Evolutionary conservation across 352 stramenopile genomes (phyloP).

Genomic region (Achlya hypogyna): DNA sequence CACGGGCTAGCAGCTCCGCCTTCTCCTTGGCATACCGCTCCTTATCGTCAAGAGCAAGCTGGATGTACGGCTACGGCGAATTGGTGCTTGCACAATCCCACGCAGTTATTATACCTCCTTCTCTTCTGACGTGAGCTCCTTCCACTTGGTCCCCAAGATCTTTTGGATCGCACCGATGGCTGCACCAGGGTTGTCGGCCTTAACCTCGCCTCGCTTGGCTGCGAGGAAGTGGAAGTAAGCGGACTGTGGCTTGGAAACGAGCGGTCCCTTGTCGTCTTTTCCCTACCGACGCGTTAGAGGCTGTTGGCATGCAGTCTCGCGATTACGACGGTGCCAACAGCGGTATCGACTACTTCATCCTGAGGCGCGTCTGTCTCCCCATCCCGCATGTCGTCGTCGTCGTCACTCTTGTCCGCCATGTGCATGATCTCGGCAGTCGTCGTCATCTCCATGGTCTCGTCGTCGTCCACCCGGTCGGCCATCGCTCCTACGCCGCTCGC

Average conservation of each 20-base stretch:
- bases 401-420: neutral
- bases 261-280: neutral
- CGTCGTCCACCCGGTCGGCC: neutral
- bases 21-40: slow-evolving; percentile 68
- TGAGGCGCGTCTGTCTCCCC: neutral
- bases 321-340: neutral
- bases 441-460: neutral
- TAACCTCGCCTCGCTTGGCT: neutral
- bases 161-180: slow-evolving; percentile 80
- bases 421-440: neutral
- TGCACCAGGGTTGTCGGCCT: slow-evolving; percentile 25
- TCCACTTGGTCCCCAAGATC: slow-evolving; percentile 86
- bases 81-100: neutral
- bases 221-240: slow-evolving; percentile 19
- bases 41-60: slow-evolving; percentile 81
- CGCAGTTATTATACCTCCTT: slow-evolving; percentile 41
- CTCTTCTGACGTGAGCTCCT: slow-evolving; percentile 66
- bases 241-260: slow-evolving; percentile 12
- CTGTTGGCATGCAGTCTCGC: neutral
- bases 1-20: slow-evolving; percentile 52
- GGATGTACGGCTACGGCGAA: slow-evolving; percentile 49
- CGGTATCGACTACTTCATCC: neutral
- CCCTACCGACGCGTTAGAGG: too few relatives aligned
- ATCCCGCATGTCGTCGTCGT: neutral
- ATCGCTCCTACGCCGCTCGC: neutral